Conservation (phyloP, 495 filamentous ascomycete species). For the Alectoria sarmentosa region DNA sequence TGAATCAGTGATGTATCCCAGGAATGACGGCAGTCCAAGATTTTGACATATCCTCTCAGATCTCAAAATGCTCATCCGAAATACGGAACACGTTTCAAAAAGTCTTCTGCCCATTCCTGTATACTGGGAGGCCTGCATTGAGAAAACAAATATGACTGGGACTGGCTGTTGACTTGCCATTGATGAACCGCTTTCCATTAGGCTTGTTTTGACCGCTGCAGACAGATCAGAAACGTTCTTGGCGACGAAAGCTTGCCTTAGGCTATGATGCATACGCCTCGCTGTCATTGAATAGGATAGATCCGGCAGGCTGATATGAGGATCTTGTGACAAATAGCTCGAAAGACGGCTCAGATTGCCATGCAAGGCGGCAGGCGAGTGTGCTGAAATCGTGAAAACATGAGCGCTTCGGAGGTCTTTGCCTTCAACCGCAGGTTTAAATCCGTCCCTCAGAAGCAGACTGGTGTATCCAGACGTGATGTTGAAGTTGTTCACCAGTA, state of each 20-base stretch:
- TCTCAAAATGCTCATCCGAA: conserved; percentile 36
- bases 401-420: too few species aligned
- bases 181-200: not conserved
- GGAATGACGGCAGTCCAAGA: not conserved
- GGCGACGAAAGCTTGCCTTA: too few species aligned
- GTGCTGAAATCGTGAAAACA: too few species aligned
- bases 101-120: conserved; percentile 66
- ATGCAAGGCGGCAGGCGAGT: too few species aligned
- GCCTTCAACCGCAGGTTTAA: too few species aligned
- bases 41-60: not conserved
- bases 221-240: too few species aligned
- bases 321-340: too few species aligned
- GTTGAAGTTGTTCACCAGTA: too few species aligned
- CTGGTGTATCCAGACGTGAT: too few species aligned
- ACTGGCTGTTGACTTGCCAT: not conserved
- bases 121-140: conserved; percentile 37
- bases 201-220: not conserved
- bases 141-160: conserved; percentile 22
- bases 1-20: not conserved
- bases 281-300: not conserved
- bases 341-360: too few species aligned
- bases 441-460: too few species aligned
- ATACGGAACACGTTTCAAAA: conserved; percentile 54
- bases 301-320: too few species aligned
- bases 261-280: not conserved